Evolutionary conservation across 106 monocot species (phyloP).

Genomic region (Alisma plantagoaquatica): DNA sequence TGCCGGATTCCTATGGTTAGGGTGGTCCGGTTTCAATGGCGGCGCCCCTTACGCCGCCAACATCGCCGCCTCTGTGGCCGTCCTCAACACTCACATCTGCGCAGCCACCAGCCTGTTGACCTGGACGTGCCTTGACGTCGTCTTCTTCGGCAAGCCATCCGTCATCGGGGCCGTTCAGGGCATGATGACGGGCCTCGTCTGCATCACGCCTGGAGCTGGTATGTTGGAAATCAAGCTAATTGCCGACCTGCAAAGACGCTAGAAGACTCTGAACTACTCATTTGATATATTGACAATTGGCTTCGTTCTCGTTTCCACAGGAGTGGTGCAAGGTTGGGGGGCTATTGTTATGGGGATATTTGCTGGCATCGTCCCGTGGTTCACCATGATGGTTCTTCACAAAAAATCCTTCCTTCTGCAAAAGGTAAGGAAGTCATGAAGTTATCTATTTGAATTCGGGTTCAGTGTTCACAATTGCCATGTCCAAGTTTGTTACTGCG

Average conservation of each 20-base stretch:
- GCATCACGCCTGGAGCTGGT: constrained; percentile 24
- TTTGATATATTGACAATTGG: not conserved
- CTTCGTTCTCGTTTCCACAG: not conserved
- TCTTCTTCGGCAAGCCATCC: constrained; percentile 21
- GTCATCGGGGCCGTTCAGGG: constrained; percentile 21
- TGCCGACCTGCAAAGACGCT: no score
- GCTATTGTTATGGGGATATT: constrained; percentile 15
- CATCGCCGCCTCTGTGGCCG: constrained; percentile 10
- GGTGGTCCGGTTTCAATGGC: constrained; percentile 23
- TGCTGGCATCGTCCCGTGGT: constrained; percentile 16
- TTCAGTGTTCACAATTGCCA: no score
- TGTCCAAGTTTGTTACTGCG: no score
- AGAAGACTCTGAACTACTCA: no score
- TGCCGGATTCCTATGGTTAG: constrained; percentile 20
- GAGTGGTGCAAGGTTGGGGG: constrained; percentile 17
- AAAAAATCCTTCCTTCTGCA: constrained; percentile 12
- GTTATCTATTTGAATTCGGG: no score
- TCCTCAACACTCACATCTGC: constrained; percentile 25
- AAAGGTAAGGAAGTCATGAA: no score
- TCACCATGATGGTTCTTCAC: constrained; percentile 19
- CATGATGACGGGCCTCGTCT: constrained; percentile 28
- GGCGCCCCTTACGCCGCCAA: constrained; percentile 17
- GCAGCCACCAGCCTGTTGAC: constrained; percentile 20
- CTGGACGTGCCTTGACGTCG: constrained; percentile 19
- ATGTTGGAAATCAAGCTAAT: not conserved